A percentile compares a stretch with the other conserved stretches of the same genome.
phyloP scores from a whole-genome alignment of 2,329 filamentous ascomycete species.

The Aspergillus phoenicis region DNA sequence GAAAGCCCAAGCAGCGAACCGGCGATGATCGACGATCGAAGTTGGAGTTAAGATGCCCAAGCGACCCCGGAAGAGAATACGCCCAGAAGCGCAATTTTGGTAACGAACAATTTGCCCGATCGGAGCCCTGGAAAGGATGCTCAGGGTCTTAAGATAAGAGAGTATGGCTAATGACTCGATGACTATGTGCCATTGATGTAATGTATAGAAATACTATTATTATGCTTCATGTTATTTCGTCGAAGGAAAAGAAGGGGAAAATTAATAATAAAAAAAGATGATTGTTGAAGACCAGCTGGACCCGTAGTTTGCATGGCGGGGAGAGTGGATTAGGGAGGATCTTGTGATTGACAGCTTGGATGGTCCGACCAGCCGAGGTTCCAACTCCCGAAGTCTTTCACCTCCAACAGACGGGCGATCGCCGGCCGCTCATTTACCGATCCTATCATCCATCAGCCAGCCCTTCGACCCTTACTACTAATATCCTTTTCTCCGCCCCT shows the following conservation, averaged over 20 bases:
- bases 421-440: slow-evolving; percentile 21
- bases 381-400: neutral
- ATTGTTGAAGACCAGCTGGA: neutral
- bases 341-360: neutral
- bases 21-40: neutral
- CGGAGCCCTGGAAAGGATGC: neutral
- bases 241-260: too few species aligned
- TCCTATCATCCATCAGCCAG: slow-evolving; percentile 11
- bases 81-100: slow-evolving; percentile 9
- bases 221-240: too few species aligned
- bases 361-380: slow-evolving; percentile 18
- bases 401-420: slow-evolving; percentile 8
- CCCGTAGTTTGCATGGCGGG: neutral
- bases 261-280: neutral
- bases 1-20: slow-evolving; percentile 1
- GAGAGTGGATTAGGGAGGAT: neutral
- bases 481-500: slow-evolving; percentile 12
- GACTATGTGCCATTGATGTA: neutral
- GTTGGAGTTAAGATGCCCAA: neutral
- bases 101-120: neutral
- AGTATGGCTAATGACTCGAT: neutral
- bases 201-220: neutral
- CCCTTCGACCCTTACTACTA: neutral
- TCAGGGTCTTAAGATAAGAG: neutral
- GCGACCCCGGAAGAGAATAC: neutral